Evolutionary conservation across 129 eudicot species (phyloP).

Genomic region (Sambucus nigra): DNA sequence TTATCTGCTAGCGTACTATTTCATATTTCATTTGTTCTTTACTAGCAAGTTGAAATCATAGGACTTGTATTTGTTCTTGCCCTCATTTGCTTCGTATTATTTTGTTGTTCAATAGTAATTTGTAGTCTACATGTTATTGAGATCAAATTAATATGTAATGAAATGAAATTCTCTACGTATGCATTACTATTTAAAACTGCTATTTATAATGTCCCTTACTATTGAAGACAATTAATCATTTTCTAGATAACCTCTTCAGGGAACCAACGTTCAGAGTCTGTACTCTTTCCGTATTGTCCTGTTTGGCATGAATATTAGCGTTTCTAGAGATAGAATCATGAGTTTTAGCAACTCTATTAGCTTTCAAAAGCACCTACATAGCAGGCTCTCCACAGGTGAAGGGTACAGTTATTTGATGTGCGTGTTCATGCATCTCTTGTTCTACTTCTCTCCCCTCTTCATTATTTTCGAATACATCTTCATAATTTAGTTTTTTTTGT

Average conservation of each 20-base stretch:
- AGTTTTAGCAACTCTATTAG: conserved; percentile 4
- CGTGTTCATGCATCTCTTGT: conserved; percentile 9
- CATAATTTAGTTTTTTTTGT: conserved; percentile 8
- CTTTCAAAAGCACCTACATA: conserved; percentile 2
- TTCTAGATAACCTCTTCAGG: conserved; percentile 13
- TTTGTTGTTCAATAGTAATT: too few species aligned
- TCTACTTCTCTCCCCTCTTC: conserved; percentile 12
- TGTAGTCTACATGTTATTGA: too few species aligned
- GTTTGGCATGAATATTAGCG: conserved; percentile 3
- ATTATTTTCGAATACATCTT: conserved; percentile 10
- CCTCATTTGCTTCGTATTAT: too few species aligned
- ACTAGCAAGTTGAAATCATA: too few species aligned
- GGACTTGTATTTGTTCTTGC: too few species aligned
- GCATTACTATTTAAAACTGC: too few species aligned
- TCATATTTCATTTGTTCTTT: too few species aligned
- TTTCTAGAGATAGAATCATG: not conserved
- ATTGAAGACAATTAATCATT: too few species aligned
- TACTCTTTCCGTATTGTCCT: not conserved
- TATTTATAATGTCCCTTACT: too few species aligned
- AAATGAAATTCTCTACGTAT: too few species aligned
- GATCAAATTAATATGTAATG: too few species aligned
- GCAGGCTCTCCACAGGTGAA: conserved; percentile 5
- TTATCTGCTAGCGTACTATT: too few species aligned
- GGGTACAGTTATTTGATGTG: conserved; percentile 6
- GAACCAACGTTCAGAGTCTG: conserved; percentile 8